Conservation (phyloP, 2,329 filamentous ascomycete genomes). For the Sarocladium strictum region DNA sequence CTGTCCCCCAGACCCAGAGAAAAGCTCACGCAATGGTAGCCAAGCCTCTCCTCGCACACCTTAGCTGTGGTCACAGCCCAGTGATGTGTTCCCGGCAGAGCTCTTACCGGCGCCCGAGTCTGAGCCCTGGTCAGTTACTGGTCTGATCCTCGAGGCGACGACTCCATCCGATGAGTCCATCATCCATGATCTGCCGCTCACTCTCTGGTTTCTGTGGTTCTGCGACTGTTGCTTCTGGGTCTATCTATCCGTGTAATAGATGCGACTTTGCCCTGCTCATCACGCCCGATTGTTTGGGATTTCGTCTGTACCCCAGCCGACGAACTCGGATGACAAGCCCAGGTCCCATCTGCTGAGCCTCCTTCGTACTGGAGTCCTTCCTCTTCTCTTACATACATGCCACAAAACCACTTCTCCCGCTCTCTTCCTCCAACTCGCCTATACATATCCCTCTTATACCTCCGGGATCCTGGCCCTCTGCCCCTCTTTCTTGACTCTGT, state of each 20-base stretch:
- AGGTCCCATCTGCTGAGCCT: not conserved
- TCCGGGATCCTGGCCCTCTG: slow-evolving; percentile 40
- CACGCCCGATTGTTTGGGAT: not conserved
- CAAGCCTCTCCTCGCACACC: slow-evolving; percentile 1
- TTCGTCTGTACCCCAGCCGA: not conserved
- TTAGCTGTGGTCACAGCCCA: slow-evolving; percentile 3
- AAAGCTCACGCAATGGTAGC: not conserved
- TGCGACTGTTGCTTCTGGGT: not conserved
- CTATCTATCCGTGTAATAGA: slow-evolving; percentile 4
- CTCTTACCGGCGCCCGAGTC: slow-evolving; percentile 9
- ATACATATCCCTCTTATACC: slow-evolving; percentile 45
- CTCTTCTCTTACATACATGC: not conserved
- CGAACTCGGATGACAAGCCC: not conserved
- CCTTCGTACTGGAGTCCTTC: not conserved
- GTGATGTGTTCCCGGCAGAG: slow-evolving; percentile 5
- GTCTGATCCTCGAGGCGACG: slow-evolving; percentile 8
- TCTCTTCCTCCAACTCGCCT: slow-evolving; percentile 15
- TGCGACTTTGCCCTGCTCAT: not conserved
- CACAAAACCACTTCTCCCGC: not conserved
- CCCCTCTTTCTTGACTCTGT: slow-evolving; percentile 36
- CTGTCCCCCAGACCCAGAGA: not conserved
- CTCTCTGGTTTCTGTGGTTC: not conserved
- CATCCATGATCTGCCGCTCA: not conserved
- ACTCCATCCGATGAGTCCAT: slow-evolving; percentile 8
- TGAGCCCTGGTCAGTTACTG: slow-evolving; percentile 2